These are phyloP conservation scores for Apiospora phragmitis DNA, from an alignment of 2,329 filamentous ascomycete genomes.

Conservation along the genomic window DNA sequence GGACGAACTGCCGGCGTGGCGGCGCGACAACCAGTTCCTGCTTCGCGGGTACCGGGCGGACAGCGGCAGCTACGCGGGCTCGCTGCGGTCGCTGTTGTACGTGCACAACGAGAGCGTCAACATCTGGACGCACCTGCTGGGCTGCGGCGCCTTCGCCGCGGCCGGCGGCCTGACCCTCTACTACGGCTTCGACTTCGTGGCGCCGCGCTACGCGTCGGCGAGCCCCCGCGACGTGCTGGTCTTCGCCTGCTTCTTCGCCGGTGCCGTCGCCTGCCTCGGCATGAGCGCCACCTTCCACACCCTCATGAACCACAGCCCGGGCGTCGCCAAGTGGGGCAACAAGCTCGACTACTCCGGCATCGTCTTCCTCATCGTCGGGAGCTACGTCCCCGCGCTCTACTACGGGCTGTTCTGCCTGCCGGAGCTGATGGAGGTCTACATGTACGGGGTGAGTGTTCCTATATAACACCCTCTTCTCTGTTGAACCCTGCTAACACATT, in stretches of 20 bases:
- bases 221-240: constrained; percentile 64
- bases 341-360: constrained; percentile 95
- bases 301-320: constrained; percentile 79
- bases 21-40: constrained; percentile 61
- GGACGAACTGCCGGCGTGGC: constrained; percentile 60
- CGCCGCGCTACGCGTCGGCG: constrained; percentile 66
- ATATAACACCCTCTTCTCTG: not conserved
- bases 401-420: constrained; percentile 80
- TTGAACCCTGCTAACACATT: not conserved
- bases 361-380: constrained; percentile 86
- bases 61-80: constrained; percentile 47
- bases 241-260: constrained; percentile 77
- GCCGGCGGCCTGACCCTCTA: constrained; percentile 55
- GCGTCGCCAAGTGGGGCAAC: constrained; percentile 81
- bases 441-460: constrained; percentile 63
- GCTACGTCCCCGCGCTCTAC: constrained; percentile 84
- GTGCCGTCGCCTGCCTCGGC: constrained; percentile 70
- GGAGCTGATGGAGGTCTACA: constrained; percentile 67
- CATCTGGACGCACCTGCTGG: constrained; percentile 66
- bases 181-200: constrained; percentile 42
- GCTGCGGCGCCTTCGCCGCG: constrained; percentile 57
- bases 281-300: constrained; percentile 87
- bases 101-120: constrained; percentile 65
- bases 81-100: constrained; percentile 49
- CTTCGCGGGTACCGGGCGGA: constrained; percentile 53